Percentiles rank a stretch among this genome's conserved stretches.
phyloP scores from a whole-genome alignment of 2,329 filamentous ascomycete genomes.

The Amauroascus niger region DNA sequence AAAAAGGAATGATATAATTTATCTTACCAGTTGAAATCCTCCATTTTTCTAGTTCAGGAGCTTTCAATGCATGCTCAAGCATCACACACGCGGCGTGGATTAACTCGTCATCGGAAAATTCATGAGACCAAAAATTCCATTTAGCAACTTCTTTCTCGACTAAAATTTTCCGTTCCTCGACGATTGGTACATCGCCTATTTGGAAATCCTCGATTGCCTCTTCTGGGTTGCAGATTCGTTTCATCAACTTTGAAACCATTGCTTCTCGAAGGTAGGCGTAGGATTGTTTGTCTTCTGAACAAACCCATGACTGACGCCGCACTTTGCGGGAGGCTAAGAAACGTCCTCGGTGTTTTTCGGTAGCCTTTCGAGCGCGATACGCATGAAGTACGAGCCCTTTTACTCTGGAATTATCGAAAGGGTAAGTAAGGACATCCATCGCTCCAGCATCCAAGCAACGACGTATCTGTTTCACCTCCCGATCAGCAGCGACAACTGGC shows the following conservation, averaged over 20 bases:
- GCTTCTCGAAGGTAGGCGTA: slow-evolving; percentile 84
- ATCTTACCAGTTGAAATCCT: slow-evolving; percentile 62
- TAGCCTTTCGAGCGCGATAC: slow-evolving; percentile 70
- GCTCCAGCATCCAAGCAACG: slow-evolving; percentile 78
- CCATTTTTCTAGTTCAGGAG: slow-evolving; percentile 74
- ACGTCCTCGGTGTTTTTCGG: slow-evolving; percentile 60
- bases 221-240: slow-evolving; percentile 68
- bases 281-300: slow-evolving; percentile 71
- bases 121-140: slow-evolving; percentile 85
- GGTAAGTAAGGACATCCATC: slow-evolving; percentile 72
- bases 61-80: slow-evolving; percentile 74
- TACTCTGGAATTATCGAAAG: slow-evolving; percentile 62
- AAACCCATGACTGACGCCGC: slow-evolving; percentile 85
- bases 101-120: slow-evolving; percentile 82
- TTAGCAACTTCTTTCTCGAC: slow-evolving; percentile 61
- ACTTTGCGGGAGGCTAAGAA: slow-evolving; percentile 63
- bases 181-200: slow-evolving; percentile 54
- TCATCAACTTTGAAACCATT: slow-evolving; percentile 88
- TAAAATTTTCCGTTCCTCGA: slow-evolving; percentile 52
- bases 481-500: not conserved
- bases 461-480: slow-evolving; percentile 48
- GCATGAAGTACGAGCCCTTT: slow-evolving; percentile 71
- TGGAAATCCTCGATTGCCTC: slow-evolving; percentile 50
- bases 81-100: slow-evolving; percentile 77
- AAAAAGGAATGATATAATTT: not conserved